Evolutionary conservation across 345 rosid species (phyloP), one percentile per base, ranked within the genome.

Genomic region (Microthlaspi erraticum): DNA sequence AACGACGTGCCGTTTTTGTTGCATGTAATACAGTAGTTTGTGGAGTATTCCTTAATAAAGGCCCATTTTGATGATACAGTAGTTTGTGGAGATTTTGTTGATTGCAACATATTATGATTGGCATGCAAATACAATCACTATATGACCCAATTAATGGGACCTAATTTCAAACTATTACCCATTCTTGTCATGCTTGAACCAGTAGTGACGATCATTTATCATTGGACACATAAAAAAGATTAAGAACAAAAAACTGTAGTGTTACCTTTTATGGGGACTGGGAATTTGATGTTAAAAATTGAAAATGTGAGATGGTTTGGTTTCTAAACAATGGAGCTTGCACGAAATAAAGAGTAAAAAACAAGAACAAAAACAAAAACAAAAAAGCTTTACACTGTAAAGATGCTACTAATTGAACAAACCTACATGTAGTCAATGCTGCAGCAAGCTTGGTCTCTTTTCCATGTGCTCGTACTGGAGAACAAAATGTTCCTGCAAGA

Each of bases 361-460:
- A 26, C 29, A 52, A 13, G 38, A 1, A 54, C 7, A 60, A 59
- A 26, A 26, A 26, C 29, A 52, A 13, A 49, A 1, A 54, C 7
- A 49, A 49, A 59, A 61, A 64, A 71, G 76, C 83, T 91, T 91
- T 86, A 89, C 96, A 87, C 31, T 74, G 80, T 48, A 79, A 77
- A 75, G 66, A 63, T 49, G 66, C 61, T 70, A 70, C 73, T 68
- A 74, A 13, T 61, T 41, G 55, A 62, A 77, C 83, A 80, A 64
- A 67, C 62, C 79, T 76, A 76, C 32, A 3, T 54, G 64, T 45
- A 55, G 79, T 77, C 73, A 94, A 80, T 82, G 98, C 64, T 85
- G 97, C 58, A 92, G 96, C 74, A 89, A 78, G 66, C 75, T 78
- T 46, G 94, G 97, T 90, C 86, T 87, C 91, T 95, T 92, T 85